These are phyloP conservation scores for Elongisporangium undulatum DNA, from an alignment of 352 stramenopile genomes.

Conservation along the genomic window DNA sequence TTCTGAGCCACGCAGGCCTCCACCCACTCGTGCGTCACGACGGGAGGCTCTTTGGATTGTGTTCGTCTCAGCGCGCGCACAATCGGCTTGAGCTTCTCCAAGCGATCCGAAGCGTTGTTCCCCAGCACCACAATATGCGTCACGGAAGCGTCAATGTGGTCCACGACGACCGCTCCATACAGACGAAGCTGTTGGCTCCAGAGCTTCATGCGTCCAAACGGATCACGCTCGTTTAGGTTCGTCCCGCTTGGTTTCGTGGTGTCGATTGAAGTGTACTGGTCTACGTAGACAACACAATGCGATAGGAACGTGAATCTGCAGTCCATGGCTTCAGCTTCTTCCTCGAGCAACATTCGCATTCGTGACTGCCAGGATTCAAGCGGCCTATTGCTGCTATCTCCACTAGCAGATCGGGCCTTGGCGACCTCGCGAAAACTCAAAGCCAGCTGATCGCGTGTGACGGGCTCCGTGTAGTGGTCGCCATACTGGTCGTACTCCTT, in stretches of 20 bases:
- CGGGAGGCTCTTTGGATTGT: conserved; percentile 37
- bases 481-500: conserved; percentile 72
- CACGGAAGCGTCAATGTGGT: conserved; percentile 34
- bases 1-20: conserved; percentile 36
- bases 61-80: conserved; percentile 45
- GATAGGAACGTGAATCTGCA: conserved; percentile 60
- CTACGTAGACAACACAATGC: conserved; percentile 72
- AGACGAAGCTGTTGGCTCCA: conserved; percentile 56
- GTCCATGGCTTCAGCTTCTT: conserved; percentile 71
- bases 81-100: conserved; percentile 34
- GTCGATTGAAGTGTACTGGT: conserved; percentile 22
- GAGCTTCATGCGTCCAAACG: conserved; percentile 38
- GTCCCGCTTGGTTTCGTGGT: conserved; percentile 2
- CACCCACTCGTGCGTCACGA: conserved; percentile 63
- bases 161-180: conserved; percentile 39
- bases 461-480: conserved; percentile 67
- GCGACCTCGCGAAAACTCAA: conserved; percentile 43
- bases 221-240: conserved; percentile 9
- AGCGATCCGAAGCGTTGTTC: conserved; percentile 11
- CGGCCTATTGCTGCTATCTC: not conserved
- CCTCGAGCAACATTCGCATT: conserved; percentile 32
- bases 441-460: conserved; percentile 40
- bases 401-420: not conserved
- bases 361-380: conserved; percentile 45
- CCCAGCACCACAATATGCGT: conserved; percentile 56